Percentiles rank a stretch among this genome's conserved stretches.
Conservation (phyloP, 1,284 basidiomycete species). For the Pholiota adiposa region DNA sequence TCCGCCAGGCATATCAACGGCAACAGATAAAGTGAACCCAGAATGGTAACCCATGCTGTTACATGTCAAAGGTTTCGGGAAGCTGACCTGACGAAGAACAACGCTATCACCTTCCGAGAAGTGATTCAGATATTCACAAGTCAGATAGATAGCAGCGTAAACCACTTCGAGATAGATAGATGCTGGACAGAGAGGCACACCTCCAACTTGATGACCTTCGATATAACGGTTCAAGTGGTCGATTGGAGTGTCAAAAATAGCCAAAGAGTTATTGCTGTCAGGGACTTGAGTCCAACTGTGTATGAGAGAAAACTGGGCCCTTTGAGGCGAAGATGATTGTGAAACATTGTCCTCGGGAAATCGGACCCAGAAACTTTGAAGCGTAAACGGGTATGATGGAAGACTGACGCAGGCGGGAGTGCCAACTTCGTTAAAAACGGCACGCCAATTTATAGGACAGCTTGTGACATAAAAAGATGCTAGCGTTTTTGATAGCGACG, state of each 20-base stretch:
- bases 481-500: constrained; percentile 48
- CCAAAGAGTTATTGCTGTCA: constrained; percentile 35
- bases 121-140: constrained; percentile 35
- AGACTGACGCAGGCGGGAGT: constrained; percentile 47
- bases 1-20: background rate
- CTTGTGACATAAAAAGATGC: constrained; percentile 51
- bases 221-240: constrained; percentile 48
- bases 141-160: constrained; percentile 45
- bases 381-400: constrained; percentile 66
- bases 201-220: constrained; percentile 62
- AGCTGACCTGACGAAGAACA: constrained; percentile 48
- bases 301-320: constrained; percentile 42
- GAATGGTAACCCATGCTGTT: background rate
- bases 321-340: background rate
- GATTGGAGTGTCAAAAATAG: constrained; percentile 60
- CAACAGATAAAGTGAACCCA: constrained; percentile 2
- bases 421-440: constrained; percentile 52
- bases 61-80: constrained; percentile 42
- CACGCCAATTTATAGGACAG: constrained; percentile 54
- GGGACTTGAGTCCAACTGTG: constrained; percentile 49
- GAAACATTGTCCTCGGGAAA: constrained; percentile 37
- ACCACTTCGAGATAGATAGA: constrained; percentile 68
- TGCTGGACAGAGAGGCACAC: constrained; percentile 65
- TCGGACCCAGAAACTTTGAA: constrained; percentile 59
- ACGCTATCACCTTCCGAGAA: constrained; percentile 37